Base-by-base conservation (phyloP, 768 basidiomycete species). In the Phanerochaete sordida region DNA sequence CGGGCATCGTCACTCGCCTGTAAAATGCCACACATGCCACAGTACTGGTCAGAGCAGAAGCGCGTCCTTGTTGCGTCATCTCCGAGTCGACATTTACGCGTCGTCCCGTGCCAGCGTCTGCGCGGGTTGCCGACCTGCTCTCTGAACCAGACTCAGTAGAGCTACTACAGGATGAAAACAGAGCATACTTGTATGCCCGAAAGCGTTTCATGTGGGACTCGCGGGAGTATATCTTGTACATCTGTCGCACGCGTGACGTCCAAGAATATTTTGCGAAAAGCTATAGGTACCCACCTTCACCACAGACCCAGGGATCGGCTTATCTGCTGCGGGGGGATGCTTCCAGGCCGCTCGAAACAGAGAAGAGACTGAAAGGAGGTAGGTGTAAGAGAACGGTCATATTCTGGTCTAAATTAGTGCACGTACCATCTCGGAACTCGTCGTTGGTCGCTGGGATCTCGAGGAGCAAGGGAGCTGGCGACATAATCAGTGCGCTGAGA, bases 81-180 rank as follows among this genome's bases (percentile, higher is more conserved):
- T 16, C 69, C 69, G 9, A 70, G 23, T 9, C 47, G 16, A 35
- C 69, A 70, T 21, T 44, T 48, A 26, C 69, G 56, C 16, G 62
- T 43, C 16, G 69, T 70, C 9, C 69, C 69, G 54, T 70, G 69
- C 60, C 67, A 70, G 37, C 69, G 68, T 39, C 68, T 67, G 33
- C 57, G 44, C n/a, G 62, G 60, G 35, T 70, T 70, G 19, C 60
- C 66, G 7, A 1, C 6, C 0, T 46, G 21, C 26, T 5, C 43
- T n/a, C 45, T 16, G 50, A 59, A 24, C 66, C 65, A 46, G 63
- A 65, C 12, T 65, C 56, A 23, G 37, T 23, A 23, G 27, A n/a
- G 23, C 23, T 56, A 23, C 0, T 30, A 46, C 21, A 16, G 1
- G 27, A 15, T 35, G 16, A 23, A 35, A 30, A 37, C 12, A 33